phyloP scores from a whole-genome alignment of 305 asterid species.

The Ajuga reptans region DNA sequence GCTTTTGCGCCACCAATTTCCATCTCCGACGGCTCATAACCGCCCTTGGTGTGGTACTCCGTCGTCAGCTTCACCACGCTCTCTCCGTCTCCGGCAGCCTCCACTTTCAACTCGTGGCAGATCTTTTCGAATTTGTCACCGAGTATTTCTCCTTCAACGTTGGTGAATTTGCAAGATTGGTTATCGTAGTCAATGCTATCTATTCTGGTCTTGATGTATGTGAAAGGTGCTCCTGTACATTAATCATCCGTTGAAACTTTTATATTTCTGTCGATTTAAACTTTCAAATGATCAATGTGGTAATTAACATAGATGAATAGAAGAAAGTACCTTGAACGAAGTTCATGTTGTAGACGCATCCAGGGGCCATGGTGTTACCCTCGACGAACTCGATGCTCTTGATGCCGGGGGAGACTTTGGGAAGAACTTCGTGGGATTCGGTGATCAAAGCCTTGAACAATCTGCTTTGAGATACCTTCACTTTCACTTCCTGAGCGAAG shows the following conservation, averaged over 20 bases:
- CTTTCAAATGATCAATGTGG: too few species aligned
- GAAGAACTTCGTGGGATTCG: neutral
- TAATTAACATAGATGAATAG: too few species aligned
- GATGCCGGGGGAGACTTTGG: neutral
- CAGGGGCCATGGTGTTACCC: slow-evolving; percentile 26
- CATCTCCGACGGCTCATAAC: neutral
- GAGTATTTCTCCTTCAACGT: neutral
- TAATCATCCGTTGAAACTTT: too few species aligned
- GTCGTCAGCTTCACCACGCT: slow-evolving; percentile 13
- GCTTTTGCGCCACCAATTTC: neutral
- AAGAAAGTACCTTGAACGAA: slow-evolving; percentile 32
- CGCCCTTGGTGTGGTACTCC: slow-evolving; percentile 16
- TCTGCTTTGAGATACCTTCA: slow-evolving; percentile 12
- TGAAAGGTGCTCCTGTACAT: slow-evolving; percentile 5
- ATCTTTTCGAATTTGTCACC: slow-evolving; percentile 21
- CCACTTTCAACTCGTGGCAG: neutral
- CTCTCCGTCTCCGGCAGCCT: slow-evolving; percentile 11
- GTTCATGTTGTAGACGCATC: slow-evolving; percentile 30
- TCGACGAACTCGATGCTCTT: slow-evolving; percentile 31
- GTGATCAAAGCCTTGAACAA: slow-evolving; percentile 24
- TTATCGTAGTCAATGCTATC: slow-evolving; percentile 1
- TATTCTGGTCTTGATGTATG: slow-evolving; percentile 11
- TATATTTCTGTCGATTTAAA: too few species aligned
- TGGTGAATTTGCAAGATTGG: neutral
- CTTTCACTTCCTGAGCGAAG: slow-evolving; percentile 17